These are phyloP conservation scores for Cryphonectria naterciae DNA, from an alignment of 2,329 filamentous ascomycete genomes.

Conservation along the genomic window DNA sequence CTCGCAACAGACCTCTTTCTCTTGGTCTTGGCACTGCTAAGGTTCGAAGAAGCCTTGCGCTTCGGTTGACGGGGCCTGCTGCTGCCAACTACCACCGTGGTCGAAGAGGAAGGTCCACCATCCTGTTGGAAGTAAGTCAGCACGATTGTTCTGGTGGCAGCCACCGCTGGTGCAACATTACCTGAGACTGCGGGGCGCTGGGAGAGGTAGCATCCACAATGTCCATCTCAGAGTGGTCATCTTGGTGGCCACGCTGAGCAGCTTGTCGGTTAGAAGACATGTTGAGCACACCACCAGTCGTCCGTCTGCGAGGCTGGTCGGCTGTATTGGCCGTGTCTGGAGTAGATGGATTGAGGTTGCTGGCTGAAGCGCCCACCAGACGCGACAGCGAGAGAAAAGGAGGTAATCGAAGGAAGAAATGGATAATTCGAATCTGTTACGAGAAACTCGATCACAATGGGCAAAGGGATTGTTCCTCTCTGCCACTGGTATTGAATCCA, in stretches of 20 bases:
- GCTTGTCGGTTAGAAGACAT: neutral
- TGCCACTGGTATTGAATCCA: neutral
- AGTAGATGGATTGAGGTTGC: neutral
- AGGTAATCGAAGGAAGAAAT: neutral
- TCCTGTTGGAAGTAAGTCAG: neutral
- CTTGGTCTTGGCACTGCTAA: neutral
- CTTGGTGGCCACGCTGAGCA: neutral
- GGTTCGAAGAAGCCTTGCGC: slow-evolving; percentile 1
- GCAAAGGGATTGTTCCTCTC: slow-evolving; percentile 2
- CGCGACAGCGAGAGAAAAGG: neutral
- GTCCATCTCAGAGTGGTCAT: neutral
- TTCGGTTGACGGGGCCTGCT: neutral
- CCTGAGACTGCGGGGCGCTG: neutral
- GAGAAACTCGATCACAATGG: neutral
- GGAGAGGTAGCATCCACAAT: neutral
- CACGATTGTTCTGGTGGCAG: neutral
- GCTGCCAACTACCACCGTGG: neutral
- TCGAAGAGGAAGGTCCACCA: neutral
- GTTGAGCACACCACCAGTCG: neutral
- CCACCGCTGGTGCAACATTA: neutral
- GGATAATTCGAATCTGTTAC: neutral
- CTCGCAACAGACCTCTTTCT: neutral
- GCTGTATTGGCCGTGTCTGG: neutral
- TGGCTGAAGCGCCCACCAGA: neutral
- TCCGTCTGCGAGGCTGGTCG: neutral